Evolutionary conservation across 345 rosid species (phyloP).

Genomic region (Pistacia integerrima): DNA sequence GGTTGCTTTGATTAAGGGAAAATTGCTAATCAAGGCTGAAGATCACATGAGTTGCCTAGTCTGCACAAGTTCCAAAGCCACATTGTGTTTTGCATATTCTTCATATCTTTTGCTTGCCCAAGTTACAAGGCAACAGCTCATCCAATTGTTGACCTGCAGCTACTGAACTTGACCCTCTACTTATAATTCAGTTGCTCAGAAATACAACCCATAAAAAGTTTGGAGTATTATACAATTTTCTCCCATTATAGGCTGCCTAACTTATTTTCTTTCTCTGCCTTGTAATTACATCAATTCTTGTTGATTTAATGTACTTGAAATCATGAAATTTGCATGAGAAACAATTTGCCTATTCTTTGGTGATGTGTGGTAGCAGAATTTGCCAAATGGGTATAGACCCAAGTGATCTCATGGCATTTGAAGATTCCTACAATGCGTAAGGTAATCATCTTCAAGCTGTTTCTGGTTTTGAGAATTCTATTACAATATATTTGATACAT

Average conservation of each 20-base stretch:
- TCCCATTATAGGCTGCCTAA: not conserved
- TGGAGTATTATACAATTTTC: not conserved
- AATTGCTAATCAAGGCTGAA: not conserved
- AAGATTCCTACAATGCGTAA: not conserved
- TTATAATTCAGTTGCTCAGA: not conserved
- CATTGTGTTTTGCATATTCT: not conserved
- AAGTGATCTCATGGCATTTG: not conserved
- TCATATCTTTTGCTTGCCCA: conserved; percentile 11
- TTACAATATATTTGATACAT: not conserved
- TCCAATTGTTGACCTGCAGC: not conserved
- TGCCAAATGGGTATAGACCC: not conserved
- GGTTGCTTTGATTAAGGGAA: conserved; percentile 15
- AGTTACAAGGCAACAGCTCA: conserved; percentile 8
- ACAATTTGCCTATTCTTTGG: not conserved
- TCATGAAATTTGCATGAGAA: not conserved
- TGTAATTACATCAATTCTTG: not conserved
- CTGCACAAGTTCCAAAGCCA: not conserved
- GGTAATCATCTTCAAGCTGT: not conserved
- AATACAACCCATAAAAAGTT: not conserved
- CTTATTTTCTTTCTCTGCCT: not conserved
- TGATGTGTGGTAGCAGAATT: not conserved
- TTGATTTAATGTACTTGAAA: not conserved
- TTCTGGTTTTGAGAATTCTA: not conserved
- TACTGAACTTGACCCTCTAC: not conserved
- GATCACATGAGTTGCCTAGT: conserved; percentile 5